A percentile compares a stretch with the other conserved stretches of the same genome.
These are phyloP conservation scores for Botrytis paeoniae DNA, from an alignment of 2,329 filamentous ascomycete species.

Conservation along the genomic window DNA sequence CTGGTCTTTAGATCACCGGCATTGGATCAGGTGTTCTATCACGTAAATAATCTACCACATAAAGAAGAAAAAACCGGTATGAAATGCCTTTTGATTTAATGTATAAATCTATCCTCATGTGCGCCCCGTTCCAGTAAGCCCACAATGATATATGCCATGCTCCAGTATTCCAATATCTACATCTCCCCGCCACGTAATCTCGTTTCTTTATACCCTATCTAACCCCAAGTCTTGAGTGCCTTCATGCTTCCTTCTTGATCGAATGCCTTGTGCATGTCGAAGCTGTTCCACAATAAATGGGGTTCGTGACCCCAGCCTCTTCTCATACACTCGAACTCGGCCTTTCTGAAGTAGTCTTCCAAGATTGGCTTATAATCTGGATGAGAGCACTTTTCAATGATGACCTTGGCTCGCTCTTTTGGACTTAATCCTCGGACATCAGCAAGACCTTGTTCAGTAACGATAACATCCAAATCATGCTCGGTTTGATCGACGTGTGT, in stretches of 20 bases:
- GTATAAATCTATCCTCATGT: background rate
- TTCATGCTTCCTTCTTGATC: constrained; percentile 80
- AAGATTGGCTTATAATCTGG: constrained; percentile 82
- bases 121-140: constrained; percentile 7
- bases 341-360: constrained; percentile 77
- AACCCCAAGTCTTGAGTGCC: constrained; percentile 38
- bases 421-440: constrained; percentile 81
- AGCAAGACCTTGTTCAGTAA: constrained; percentile 72
- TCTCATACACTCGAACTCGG: constrained; percentile 78
- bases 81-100: background rate
- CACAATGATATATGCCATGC: background rate
- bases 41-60: background rate
- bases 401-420: constrained; percentile 75
- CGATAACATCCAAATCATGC: constrained; percentile 86
- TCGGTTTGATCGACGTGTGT: constrained; percentile 92
- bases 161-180: background rate
- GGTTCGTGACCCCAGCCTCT: constrained; percentile 91
- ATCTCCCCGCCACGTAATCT: background rate
- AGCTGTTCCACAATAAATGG: constrained; percentile 79
- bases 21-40: background rate
- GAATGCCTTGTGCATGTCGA: constrained; percentile 86
- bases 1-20: background rate
- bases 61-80: background rate
- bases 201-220: constrained; percentile 3
- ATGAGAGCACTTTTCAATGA: constrained; percentile 84